Conservation (phyloP, 768 basidiomycete species). For the Melanogaster broomeanus region DNA sequence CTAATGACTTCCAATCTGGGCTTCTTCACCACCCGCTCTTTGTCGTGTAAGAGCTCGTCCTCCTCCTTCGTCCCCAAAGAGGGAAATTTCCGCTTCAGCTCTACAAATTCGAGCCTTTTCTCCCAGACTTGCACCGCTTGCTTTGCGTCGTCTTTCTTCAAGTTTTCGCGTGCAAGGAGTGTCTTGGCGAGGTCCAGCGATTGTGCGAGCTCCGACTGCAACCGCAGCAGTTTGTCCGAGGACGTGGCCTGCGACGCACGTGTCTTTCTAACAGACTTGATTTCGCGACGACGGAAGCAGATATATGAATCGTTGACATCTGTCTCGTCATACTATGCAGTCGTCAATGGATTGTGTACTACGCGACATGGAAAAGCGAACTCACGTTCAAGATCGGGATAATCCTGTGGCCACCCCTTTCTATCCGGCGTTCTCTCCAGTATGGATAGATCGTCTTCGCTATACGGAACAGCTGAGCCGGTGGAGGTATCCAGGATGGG, state of each 20-base stretch:
- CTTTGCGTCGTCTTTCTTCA: slow-evolving; percentile 67
- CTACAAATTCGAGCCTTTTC: slow-evolving; percentile 69
- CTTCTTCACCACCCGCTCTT: slow-evolving; percentile 64
- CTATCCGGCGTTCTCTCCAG: slow-evolving; percentile 84
- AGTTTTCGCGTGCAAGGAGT: slow-evolving; percentile 68
- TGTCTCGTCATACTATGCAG: slow-evolving; percentile 75
- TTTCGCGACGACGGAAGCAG: slow-evolving; percentile 94
- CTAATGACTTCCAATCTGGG: slow-evolving; percentile 38
- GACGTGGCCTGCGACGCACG: slow-evolving; percentile 87
- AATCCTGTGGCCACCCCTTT: slow-evolving; percentile 80
- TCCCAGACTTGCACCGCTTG: slow-evolving; percentile 75
- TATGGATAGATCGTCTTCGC: slow-evolving; percentile 81
- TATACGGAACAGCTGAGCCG: slow-evolving; percentile 61
- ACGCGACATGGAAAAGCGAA: slow-evolving; percentile 4
- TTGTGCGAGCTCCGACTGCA: slow-evolving; percentile 73
- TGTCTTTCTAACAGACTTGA: slow-evolving; percentile 93
- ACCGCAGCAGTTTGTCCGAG: slow-evolving; percentile 83
- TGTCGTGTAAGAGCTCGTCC: slow-evolving; percentile 74
- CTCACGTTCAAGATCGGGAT: slow-evolving; percentile 87
- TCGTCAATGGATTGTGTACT: neutral
- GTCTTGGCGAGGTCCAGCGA: slow-evolving; percentile 73
- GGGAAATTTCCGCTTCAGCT: slow-evolving; percentile 78
- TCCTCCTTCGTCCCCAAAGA: slow-evolving; percentile 61
- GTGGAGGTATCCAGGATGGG: slow-evolving; percentile 69
- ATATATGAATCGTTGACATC: slow-evolving; percentile 94